Evolutionary conservation across 805 yeast genomes (phyloP).

Genomic region (Sugiyamaella mastotermitis): DNA sequence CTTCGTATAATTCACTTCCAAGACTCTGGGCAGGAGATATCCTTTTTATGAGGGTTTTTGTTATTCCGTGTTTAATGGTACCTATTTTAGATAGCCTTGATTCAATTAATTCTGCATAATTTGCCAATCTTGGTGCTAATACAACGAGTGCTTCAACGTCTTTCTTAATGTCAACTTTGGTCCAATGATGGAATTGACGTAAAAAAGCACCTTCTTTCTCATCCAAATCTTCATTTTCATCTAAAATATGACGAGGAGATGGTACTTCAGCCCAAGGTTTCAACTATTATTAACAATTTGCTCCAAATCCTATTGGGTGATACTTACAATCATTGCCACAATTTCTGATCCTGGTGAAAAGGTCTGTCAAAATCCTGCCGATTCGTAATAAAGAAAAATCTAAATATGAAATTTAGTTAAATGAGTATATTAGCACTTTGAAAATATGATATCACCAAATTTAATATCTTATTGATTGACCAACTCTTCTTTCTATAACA

Average conservation of each 20-base stretch:
- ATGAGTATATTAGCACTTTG: no score
- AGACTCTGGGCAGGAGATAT: neutral
- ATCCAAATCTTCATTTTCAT: slow-evolving; percentile 35
- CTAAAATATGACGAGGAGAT: slow-evolving; percentile 47
- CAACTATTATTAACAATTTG: no score
- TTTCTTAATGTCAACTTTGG: slow-evolving; percentile 6
- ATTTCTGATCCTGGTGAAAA: no score
- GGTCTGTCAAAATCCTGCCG: no score
- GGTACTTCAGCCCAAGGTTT: slow-evolving; percentile 39
- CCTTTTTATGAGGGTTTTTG: neutral
- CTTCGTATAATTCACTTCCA: slow-evolving; percentile 15
- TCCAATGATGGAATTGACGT: slow-evolving; percentile 14
- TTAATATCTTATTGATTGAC: no score
- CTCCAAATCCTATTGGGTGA: no score
- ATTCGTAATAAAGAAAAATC: no score
- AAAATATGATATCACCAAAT: no score
- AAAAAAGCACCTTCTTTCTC: slow-evolving; percentile 10
- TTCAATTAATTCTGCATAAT: slow-evolving; percentile 4
- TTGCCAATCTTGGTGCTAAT: slow-evolving; percentile 16
- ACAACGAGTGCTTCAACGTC: slow-evolving; percentile 14
- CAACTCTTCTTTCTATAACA: no score
- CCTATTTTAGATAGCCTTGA: slow-evolving; percentile 1
- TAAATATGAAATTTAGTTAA: no score
- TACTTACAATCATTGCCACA: slow-evolving; percentile 10
- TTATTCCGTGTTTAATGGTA: slow-evolving; percentile 5